phyloP scores from a whole-genome alignment of 139 green algal species.

The Auxenochlorella protothecoides region DNA sequence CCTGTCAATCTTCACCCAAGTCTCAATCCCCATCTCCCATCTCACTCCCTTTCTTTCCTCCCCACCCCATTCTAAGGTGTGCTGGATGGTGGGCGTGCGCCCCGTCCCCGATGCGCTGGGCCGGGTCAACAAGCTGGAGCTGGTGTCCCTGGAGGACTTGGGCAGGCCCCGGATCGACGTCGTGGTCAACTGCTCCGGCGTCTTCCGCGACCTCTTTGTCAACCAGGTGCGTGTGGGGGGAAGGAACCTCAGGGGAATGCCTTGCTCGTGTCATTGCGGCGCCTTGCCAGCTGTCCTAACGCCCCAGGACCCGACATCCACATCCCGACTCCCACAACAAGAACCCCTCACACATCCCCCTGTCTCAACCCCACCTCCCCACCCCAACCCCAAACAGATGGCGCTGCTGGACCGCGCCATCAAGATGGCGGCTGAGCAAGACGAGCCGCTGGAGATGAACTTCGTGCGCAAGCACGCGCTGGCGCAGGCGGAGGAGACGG shows the following conservation, averaged over 20 bases:
- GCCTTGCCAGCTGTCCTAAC: too few species aligned
- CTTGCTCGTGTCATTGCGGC: too few species aligned
- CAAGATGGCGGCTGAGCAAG: slow-evolving; percentile 95
- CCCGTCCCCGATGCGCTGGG: slow-evolving; percentile 90
- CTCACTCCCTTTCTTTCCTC: not conserved
- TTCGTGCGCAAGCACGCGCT: slow-evolving; percentile 98
- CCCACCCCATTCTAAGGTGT: slow-evolving; percentile 44
- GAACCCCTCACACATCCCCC: not conserved
- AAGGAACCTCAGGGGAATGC: too few species aligned
- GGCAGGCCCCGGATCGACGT: slow-evolving; percentile 90
- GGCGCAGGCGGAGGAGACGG: slow-evolving; percentile 81
- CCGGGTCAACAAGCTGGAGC: slow-evolving; percentile 99
- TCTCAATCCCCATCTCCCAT: too few species aligned
- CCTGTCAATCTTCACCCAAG: too few species aligned
- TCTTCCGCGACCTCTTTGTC: slow-evolving; percentile 98
- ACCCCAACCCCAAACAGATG: slow-evolving; percentile 53
- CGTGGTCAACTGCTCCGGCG: slow-evolving; percentile 98
- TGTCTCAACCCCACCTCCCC: not conserved
- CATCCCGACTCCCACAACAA: too few species aligned
- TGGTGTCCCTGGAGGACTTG: slow-evolving; percentile 96
- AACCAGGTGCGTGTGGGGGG: slow-evolving; percentile 60
- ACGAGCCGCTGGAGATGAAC: slow-evolving; percentile 98
- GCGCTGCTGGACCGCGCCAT: slow-evolving; percentile 92
- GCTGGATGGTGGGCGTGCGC: slow-evolving; percentile 89
- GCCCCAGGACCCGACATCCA: too few species aligned